phyloP scores from a whole-genome alignment of 2,329 filamentous ascomycete species.

The Cladosporium sp. region DNA sequence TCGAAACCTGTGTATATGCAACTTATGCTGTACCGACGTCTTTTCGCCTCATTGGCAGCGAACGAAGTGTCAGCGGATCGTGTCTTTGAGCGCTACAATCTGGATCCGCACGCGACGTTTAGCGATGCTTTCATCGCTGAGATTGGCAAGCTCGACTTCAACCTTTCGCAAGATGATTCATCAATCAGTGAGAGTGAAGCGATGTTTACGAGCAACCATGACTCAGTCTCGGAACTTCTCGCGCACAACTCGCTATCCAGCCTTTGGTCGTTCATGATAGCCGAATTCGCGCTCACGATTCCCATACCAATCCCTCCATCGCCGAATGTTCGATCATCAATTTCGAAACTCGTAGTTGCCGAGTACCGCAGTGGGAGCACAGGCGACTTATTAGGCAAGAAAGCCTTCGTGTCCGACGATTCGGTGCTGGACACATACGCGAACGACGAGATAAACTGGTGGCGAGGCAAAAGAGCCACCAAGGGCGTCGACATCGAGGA shows the following conservation, averaged over 20 bases:
- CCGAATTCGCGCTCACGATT: constrained; percentile 49
- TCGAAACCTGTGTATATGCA: constrained; percentile 78
- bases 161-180: constrained; percentile 43
- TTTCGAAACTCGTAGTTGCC: constrained; percentile 55
- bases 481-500: constrained; percentile 77
- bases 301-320: constrained; percentile 15
- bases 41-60: constrained; percentile 71
- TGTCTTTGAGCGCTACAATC: constrained; percentile 67
- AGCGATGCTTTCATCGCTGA: constrained; percentile 76
- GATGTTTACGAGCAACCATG: constrained; percentile 35
- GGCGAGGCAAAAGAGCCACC: constrained; percentile 70
- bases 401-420: constrained; percentile 64
- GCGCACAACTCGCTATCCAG: constrained; percentile 56
- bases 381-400: constrained; percentile 53
- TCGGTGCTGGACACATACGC: constrained; percentile 63
- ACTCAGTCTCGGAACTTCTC: constrained; percentile 50
- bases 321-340: constrained; percentile 44
- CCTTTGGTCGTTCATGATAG: constrained; percentile 62
- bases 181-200: constrained; percentile 23
- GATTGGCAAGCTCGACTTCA: constrained; percentile 63
- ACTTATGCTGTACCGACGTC: constrained; percentile 81
- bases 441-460: constrained; percentile 72
- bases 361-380: constrained; percentile 49
- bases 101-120: constrained; percentile 64
- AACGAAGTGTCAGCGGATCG: constrained; percentile 64